These are phyloP conservation scores for Coprinopsis cinerea DNA, from an alignment of 768 basidiomycete genomes.

Conservation along the genomic window DNA sequence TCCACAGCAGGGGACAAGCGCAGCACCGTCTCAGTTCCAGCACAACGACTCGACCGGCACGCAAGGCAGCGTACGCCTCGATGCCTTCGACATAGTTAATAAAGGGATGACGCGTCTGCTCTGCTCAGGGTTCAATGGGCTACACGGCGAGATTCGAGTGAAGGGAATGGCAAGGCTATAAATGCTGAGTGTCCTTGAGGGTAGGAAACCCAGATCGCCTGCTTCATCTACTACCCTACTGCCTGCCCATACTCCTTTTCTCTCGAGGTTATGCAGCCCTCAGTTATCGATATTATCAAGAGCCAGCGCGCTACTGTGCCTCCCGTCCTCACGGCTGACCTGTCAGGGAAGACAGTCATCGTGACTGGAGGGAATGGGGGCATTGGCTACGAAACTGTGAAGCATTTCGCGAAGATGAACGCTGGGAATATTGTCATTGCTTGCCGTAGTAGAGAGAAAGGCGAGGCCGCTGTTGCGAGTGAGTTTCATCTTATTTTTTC, in stretches of 20 bases:
- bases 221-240: too few species aligned
- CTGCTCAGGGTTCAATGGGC: too few species aligned
- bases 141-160: too few species aligned
- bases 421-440: slow-evolving; percentile 32
- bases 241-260: neutral
- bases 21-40: too few species aligned
- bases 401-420: slow-evolving; percentile 40
- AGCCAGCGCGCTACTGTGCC: slow-evolving; percentile 14
- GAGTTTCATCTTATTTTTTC: slow-evolving; percentile 8
- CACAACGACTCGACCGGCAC: too few species aligned
- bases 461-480: slow-evolving; percentile 30
- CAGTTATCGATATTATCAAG: neutral
- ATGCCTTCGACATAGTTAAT: too few species aligned
- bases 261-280: neutral
- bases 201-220: too few species aligned
- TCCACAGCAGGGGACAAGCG: too few species aligned
- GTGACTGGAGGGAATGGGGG: slow-evolving; percentile 47
- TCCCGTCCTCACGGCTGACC: slow-evolving; percentile 27
- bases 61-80: too few species aligned
- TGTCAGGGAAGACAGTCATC: slow-evolving; percentile 41
- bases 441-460: slow-evolving; percentile 29
- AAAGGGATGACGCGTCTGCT: too few species aligned
- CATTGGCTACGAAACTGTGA: slow-evolving; percentile 39
- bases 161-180: too few species aligned
- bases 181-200: too few species aligned